A percentile compares a stretch with the other conserved stretches of the same genome.
Evolutionary conservation across 2,329 filamentous ascomycete species (phyloP).

Genomic region (Thielaviopsis ethacetica): DNA sequence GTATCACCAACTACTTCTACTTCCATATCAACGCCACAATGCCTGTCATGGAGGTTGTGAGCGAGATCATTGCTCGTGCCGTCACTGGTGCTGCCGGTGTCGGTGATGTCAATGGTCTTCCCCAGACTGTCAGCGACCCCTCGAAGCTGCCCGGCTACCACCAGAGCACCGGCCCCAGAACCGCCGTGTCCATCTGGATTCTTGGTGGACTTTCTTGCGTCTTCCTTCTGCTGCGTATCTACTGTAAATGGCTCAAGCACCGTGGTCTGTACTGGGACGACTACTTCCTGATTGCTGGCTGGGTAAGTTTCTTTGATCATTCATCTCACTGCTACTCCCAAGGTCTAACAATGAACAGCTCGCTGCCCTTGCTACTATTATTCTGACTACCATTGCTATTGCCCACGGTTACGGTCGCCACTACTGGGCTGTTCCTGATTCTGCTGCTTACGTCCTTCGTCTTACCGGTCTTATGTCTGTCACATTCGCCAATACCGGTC

Average conservation of each 20-base stretch:
- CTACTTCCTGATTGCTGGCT: slow-evolving; percentile 20
- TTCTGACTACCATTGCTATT: slow-evolving; percentile 13
- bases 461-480: slow-evolving; percentile 10
- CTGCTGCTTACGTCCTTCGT: background rate
- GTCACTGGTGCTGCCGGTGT: slow-evolving; percentile 9
- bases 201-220: slow-evolving; percentile 6
- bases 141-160: background rate
- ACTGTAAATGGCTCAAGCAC: slow-evolving; percentile 22
- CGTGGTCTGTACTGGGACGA: slow-evolving; percentile 24
- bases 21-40: background rate
- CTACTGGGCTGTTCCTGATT: slow-evolving; percentile 9
- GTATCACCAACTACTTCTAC: background rate
- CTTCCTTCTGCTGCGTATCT: slow-evolving; percentile 19
- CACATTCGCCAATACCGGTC: background rate
- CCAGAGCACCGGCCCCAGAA: slow-evolving; percentile 5
- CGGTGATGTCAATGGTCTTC: slow-evolving; percentile 6
- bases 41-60: background rate
- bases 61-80: slow-evolving; percentile 1
- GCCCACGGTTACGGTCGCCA: slow-evolving; percentile 14
- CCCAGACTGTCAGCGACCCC: background rate
- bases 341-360: slow-evolving; percentile 2
- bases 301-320: slow-evolving; percentile 10
- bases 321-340: background rate
- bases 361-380: slow-evolving; percentile 3
- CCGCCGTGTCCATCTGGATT: slow-evolving; percentile 10